phyloP scores from a whole-genome alignment of 73 alveolate species.

The Tetrahymena borealis region DNA sequence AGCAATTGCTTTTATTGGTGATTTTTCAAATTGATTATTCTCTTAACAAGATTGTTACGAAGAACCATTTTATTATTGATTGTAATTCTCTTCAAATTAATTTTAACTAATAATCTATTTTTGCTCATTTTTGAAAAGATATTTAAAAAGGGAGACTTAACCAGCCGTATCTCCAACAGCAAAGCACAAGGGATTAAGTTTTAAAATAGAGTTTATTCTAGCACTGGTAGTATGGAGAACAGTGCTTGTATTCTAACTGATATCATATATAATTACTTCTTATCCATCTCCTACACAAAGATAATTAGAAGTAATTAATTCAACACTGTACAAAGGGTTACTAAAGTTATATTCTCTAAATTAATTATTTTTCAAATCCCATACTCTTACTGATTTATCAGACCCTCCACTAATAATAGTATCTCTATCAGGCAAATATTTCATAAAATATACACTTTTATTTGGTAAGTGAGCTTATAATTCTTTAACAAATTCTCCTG shows the following conservation, averaged over 20 bases:
- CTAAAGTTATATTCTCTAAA: not conserved
- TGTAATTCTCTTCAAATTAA: too few relatives aligned
- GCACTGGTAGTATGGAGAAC: not conserved
- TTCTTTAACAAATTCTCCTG: not conserved
- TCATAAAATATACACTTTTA: not conserved
- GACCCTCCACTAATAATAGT: not conserved
- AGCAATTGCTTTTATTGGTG: too few relatives aligned
- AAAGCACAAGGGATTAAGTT: not conserved
- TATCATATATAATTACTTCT: not conserved
- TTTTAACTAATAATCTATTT: not conserved
- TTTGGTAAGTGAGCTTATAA: not conserved
- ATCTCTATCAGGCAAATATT: not conserved
- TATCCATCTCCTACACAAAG: not conserved
- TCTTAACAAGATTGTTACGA: too few relatives aligned
- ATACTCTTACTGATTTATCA: not conserved
- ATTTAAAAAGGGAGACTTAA: not conserved
- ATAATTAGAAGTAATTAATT: not conserved
- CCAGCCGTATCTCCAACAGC: not conserved
- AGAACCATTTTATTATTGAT: too few relatives aligned
- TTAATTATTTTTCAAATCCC: not conserved
- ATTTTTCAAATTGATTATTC: too few relatives aligned
- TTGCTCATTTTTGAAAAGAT: not conserved
- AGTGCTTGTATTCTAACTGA: not conserved
- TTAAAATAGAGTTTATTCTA: not conserved
- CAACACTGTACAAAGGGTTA: not conserved